phyloP scores from a whole-genome alignment of 352 stramenopile species.

The Thalassiosira livingstoniorum region DNA sequence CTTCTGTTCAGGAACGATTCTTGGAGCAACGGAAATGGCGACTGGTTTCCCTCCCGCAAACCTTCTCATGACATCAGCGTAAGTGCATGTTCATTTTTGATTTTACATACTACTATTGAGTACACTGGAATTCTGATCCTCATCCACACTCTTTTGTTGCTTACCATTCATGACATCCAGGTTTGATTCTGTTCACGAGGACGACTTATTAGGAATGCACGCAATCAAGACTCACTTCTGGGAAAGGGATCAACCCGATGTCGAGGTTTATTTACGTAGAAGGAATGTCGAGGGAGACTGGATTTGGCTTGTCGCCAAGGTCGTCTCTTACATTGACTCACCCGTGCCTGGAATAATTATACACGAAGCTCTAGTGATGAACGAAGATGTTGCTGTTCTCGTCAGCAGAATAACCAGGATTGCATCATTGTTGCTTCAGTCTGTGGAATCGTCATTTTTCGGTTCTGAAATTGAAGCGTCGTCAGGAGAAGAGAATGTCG shows the following conservation, averaged over 20 bases:
- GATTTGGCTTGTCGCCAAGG: constrained; percentile 78
- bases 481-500: constrained; percentile 9
- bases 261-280: constrained; percentile 75
- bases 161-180: constrained; percentile 44
- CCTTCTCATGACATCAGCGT: constrained; percentile 82
- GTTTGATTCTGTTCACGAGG: constrained; percentile 78
- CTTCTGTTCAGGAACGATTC: constrained; percentile 73
- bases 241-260: constrained; percentile 74
- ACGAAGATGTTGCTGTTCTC: constrained; percentile 51
- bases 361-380: constrained; percentile 39
- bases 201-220: constrained; percentile 77
- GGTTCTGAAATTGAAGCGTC: not conserved
- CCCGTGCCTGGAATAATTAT: constrained; percentile 75
- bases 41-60: constrained; percentile 75
- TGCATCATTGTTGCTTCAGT: constrained; percentile 70
- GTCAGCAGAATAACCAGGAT: constrained; percentile 74
- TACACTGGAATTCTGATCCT: constrained; percentile 3
- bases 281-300: constrained; percentile 69
- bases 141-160: constrained; percentile 12
- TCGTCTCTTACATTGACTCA: constrained; percentile 77
- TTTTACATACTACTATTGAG: not conserved
- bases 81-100: constrained; percentile 45
- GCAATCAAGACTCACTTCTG: constrained; percentile 83
- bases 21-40: constrained; percentile 79
- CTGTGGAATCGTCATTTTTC: constrained; percentile 64